Base-by-base conservation (phyloP, 805 yeast genomes). In the Candida quercuum region DNA sequence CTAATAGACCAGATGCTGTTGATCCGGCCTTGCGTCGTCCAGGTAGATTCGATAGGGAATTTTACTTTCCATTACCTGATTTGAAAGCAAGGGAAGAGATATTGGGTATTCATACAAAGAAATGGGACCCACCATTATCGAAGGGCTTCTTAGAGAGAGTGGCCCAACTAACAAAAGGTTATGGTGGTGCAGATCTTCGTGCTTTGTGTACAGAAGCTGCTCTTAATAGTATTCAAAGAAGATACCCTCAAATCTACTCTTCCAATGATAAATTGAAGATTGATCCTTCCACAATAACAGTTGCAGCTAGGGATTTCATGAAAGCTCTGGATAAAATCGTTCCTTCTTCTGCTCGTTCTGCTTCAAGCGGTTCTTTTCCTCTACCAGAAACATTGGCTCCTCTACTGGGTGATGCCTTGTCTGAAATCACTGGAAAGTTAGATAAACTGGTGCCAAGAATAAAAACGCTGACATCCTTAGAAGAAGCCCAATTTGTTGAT, bases 21-120 rank as follows among this genome's bases (percentile, higher is more conserved):
- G 99, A 93, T 61, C 97, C 99, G 1, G 99, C 99, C 0, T 69
- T 93, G 41, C 74, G 99, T 54, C 74, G 99, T 51, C 99, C 99
- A 0, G 99, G 99, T 2, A 73, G 99, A 59, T 93, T 93, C 54
- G 99, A 93, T 58, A 74, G 99, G 47, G 99, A 93, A 57, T 93
- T 93, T 58, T 93, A 86, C 60, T 93, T 93, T 68, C 95, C 98
- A 5, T 66, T 93, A 38, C 99, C 99, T 1, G 94, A 87, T 54
- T 51, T 74, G 5, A 72, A 74, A 22, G 87, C 96, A 3, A 72
- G 99, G 46, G 74, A 74, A 42, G 79, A 83, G 46, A 93, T 93
- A 42, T 62, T 93, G 30, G 62, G 73, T 37, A 93, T 93, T 46
- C 96, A 93, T 53, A 93, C 97, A 17, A 76, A 74, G 44, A 83